Evolutionary conservation across 345 rosid species (phyloP).

Genomic region (Bruguiera gymnorhiza): DNA sequence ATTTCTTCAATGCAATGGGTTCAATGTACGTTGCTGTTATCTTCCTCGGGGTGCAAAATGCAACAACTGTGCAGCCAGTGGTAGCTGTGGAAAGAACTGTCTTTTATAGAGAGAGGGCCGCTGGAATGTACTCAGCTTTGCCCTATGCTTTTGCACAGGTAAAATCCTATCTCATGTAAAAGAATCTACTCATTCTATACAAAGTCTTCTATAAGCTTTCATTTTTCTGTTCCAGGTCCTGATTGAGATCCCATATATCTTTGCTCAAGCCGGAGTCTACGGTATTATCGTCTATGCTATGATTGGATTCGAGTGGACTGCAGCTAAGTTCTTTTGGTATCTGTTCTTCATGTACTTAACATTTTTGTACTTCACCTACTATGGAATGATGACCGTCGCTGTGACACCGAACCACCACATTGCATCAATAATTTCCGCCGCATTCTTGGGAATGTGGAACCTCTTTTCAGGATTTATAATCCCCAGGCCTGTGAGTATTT

Average conservation of each 20-base stretch:
- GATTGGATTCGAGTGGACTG: constrained; percentile 64
- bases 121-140: constrained; percentile 68
- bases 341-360: constrained; percentile 57
- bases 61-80: constrained; percentile 50
- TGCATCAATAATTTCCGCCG: constrained; percentile 48
- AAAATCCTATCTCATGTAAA: no score
- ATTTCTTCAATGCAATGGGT: constrained; percentile 62
- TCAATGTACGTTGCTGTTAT: constrained; percentile 62
- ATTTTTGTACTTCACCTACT: constrained; percentile 61
- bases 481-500: constrained; percentile 50
- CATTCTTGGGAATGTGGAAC: constrained; percentile 53
- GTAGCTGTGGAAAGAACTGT: constrained; percentile 64
- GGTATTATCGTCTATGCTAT: constrained; percentile 54
- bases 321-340: constrained; percentile 57
- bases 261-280: constrained; percentile 45
- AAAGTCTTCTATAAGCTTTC: neutral
- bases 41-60: constrained; percentile 60
- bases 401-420: constrained; percentile 62
- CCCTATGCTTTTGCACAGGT: constrained; percentile 67
- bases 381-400: constrained; percentile 73
- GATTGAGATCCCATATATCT: constrained; percentile 56
- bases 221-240: constrained; percentile 34
- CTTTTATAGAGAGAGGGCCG: constrained; percentile 67
- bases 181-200: no score
- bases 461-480: constrained; percentile 60